Evolutionary conservation across 805 yeast genomes (phyloP).

Genomic region (Wickerhamiella lipophila): DNA sequence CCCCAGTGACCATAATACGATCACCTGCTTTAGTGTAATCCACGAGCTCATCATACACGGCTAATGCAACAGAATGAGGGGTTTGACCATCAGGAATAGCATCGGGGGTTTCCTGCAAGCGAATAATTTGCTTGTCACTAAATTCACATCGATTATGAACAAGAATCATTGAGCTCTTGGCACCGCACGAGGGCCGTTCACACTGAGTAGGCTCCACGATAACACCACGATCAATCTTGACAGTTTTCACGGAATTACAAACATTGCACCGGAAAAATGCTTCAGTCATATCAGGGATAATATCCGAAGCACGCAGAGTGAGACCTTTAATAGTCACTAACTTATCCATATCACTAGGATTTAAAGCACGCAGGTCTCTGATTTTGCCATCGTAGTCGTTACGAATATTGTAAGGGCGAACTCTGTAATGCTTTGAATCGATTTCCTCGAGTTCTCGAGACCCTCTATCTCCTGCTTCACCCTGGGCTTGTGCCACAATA

Average conservation of each 20-base stretch:
- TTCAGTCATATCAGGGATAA: slow-evolving; percentile 95
- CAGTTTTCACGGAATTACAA: slow-evolving; percentile 83
- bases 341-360: slow-evolving; percentile 90
- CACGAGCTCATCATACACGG: slow-evolving; percentile 91
- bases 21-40: slow-evolving; percentile 95
- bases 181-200: slow-evolving; percentile 78
- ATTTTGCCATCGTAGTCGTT: slow-evolving; percentile 40
- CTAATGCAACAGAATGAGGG: slow-evolving; percentile 86
- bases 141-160: slow-evolving; percentile 86
- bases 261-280: slow-evolving; percentile 93
- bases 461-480: slow-evolving; percentile 18
- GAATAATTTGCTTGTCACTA: slow-evolving; percentile 90
- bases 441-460: slow-evolving; percentile 43
- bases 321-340: slow-evolving; percentile 83
- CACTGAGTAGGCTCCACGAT: slow-evolving; percentile 88
- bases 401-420: slow-evolving; percentile 51
- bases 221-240: slow-evolving; percentile 87
- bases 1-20: slow-evolving; percentile 87
- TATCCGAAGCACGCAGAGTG: slow-evolving; percentile 74
- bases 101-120: slow-evolving; percentile 92
- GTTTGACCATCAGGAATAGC: slow-evolving; percentile 97
- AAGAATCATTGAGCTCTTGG: slow-evolving; percentile 73
- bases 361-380: slow-evolving; percentile 68
- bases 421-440: slow-evolving; percentile 71
- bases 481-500: slow-evolving; percentile 40